These are phyloP conservation scores for Teunomyces lycoperdinae DNA, from an alignment of 805 yeast genomes.

Conservation along the genomic window DNA sequence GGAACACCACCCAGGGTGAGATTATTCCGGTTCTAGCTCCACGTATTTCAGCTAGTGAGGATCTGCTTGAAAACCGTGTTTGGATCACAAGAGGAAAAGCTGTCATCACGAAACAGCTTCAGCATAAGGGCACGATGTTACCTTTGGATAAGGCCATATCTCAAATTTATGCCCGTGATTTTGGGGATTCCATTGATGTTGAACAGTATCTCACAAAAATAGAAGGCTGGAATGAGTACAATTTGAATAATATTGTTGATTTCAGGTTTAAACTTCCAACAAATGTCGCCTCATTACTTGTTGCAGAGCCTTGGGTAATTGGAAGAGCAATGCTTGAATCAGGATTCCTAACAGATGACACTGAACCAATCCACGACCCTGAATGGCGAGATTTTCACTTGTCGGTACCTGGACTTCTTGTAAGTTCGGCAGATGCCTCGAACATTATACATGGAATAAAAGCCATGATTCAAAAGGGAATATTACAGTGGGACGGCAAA, in stretches of 20 bases:
- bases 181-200: neutral
- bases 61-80: constrained; percentile 47
- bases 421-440: neutral
- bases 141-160: constrained; percentile 8
- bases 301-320: constrained; percentile 4
- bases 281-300: neutral
- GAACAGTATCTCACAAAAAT: neutral
- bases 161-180: constrained; percentile 7
- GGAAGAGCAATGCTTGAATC: constrained; percentile 2
- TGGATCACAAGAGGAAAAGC: constrained; percentile 49
- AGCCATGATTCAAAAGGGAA: neutral
- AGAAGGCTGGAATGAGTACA: neutral
- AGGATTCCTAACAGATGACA: no score
- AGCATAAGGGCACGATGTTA: neutral
- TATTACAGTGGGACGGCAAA: neutral
- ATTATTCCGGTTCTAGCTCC: constrained; percentile 39
- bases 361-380: neutral
- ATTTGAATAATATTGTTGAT: constrained; percentile 7
- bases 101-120: constrained; percentile 7
- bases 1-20: constrained; percentile 10
- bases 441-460: neutral
- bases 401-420: neutral
- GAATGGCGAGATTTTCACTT: neutral
- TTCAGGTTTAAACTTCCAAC: constrained; percentile 5
- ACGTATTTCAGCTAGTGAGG: constrained; percentile 45